These are phyloP conservation scores for Suhomyces choctaworum DNA, from an alignment of 1,139 yeast species.

Conservation along the genomic window DNA sequence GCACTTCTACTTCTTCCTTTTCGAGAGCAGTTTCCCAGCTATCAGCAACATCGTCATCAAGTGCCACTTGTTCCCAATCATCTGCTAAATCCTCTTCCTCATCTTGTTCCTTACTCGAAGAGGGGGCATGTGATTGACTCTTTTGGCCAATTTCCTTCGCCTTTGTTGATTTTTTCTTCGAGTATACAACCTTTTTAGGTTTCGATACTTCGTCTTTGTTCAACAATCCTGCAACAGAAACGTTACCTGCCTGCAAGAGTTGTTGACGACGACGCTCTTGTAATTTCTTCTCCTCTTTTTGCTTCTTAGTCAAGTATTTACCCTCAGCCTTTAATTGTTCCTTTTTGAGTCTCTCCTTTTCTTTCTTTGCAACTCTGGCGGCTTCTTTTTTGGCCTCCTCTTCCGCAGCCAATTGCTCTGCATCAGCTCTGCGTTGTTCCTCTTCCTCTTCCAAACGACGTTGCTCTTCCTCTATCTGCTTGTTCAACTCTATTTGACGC, in stretches of 20 bases:
- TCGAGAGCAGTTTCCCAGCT: constrained; percentile 47
- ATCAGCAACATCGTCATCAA: constrained; percentile 47
- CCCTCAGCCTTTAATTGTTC: constrained; percentile 93
- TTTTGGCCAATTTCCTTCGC: constrained; percentile 38
- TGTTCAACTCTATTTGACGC: constrained; percentile 83
- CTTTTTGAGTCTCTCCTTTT: constrained; percentile 76
- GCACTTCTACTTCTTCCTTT: constrained; percentile 19
- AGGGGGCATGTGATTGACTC: constrained; percentile 12
- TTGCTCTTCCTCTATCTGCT: constrained; percentile 77
- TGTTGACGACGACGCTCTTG: constrained; percentile 90
- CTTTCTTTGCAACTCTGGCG: constrained; percentile 72
- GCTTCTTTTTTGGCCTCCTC: constrained; percentile 71
- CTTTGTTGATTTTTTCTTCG: constrained; percentile 64
- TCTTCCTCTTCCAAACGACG: constrained; percentile 68
- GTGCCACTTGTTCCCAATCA: constrained; percentile 62
- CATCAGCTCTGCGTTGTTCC: constrained; percentile 62
- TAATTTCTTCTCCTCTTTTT: constrained; percentile 85
- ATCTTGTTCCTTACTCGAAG: constrained; percentile 24
- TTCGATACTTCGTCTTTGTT: constrained; percentile 41
- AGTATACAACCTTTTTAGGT: constrained; percentile 74
- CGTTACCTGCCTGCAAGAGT: constrained; percentile 71
- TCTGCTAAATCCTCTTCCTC: constrained; percentile 45
- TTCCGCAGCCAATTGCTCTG: constrained; percentile 58
- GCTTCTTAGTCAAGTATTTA: constrained; percentile 84
- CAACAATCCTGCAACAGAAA: constrained; percentile 73